Evolutionary conservation across 2,329 filamentous ascomycete genomes (phyloP), one percentile per base, ranked within the genome.

Genomic region (Gremmenia infestans): DNA sequence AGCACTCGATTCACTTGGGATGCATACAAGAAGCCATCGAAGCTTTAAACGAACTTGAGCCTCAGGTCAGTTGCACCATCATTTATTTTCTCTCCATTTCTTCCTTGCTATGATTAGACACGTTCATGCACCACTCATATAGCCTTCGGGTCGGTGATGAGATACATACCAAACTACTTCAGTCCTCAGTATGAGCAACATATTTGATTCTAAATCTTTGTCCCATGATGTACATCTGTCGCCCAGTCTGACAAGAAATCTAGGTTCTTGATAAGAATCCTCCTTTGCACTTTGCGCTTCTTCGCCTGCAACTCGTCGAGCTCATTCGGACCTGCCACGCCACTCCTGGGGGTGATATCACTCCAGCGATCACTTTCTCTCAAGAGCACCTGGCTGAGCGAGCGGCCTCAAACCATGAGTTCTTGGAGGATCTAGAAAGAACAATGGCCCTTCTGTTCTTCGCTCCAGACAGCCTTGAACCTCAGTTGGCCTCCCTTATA

Each of bases 111-210:
- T 94, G 94, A 99, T 99, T 96, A 96, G 79, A 89, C 80, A 81
- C 81, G 59, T 85, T 96, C 93, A 99, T 99, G 94, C 94, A 99
- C 94, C 94, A 99, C 94, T 91, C 94, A 91, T 94, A 97, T 83
- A 80, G 80, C 81, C 84, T 85, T 82, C 79, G 79, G 83, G 85
- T 86, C 83, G 75, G 83, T 94, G 94, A 95, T 95, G 93, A 97
- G 81, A 84, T 85, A 86, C 79, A 77, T 77, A 76, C 78, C 76
- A 75, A 75, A 83, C 86, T 88, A 83, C 86, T 88, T 89, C 86
- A 89, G 84, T 89, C 84, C 82, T 89, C 83, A 88, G 83, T 86
- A 91, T 94, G 90, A 95, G 79, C 80, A 76, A 73, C 76, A 73
- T 36, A 53, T 48, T 52, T 52, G 17, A 39, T 43, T 35, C 66